Percentiles rank a stretch among this genome's conserved stretches.
Conservation (phyloP, 768 basidiomycete genomes). For the Lactarius quietus region DNA sequence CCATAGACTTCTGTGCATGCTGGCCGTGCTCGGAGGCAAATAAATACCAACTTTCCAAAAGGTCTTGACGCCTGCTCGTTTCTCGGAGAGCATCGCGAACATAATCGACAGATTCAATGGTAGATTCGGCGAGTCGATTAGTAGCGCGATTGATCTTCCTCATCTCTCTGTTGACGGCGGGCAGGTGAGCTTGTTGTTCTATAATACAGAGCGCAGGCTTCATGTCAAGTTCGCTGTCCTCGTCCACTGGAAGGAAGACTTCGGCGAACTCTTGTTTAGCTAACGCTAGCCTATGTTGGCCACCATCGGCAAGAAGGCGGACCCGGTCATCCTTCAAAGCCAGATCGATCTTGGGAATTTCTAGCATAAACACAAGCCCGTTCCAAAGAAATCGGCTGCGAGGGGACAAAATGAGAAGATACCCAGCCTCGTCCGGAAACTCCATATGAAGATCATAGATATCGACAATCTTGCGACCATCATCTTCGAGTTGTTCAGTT, state of each 20-base stretch:
- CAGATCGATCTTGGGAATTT: constrained; percentile 72
- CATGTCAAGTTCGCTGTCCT: constrained; percentile 46
- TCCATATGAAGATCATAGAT: constrained; percentile 45
- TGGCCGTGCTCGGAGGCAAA: constrained; percentile 97
- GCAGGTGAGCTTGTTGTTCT: constrained; percentile 88
- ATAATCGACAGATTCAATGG: constrained; percentile 87
- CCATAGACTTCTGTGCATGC: constrained; percentile 87
- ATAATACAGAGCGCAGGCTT: constrained; percentile 36
- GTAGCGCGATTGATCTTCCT: constrained; percentile 88
- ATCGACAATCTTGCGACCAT: constrained; percentile 47
- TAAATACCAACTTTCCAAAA: constrained; percentile 89
- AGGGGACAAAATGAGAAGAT: constrained; percentile 85
- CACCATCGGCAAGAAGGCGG: constrained; percentile 89
- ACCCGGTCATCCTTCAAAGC: constrained; percentile 84
- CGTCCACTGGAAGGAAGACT: constrained; percentile 57
- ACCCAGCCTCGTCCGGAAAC: constrained; percentile 58
- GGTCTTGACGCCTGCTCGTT: constrained; percentile 69
- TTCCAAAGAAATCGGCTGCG: constrained; percentile 87
- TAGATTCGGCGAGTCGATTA: constrained; percentile 86
- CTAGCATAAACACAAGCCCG: constrained; percentile 77
- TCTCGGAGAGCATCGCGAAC: constrained; percentile 66
- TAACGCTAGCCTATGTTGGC: constrained; percentile 64
- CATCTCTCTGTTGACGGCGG: constrained; percentile 83
- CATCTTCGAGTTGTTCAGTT: constrained; percentile 53
- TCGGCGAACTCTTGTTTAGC: constrained; percentile 79